Percentiles rank a stretch among this genome's conserved stretches.
Conservation (phyloP, 2,329 filamentous ascomycete genomes). For the Sclerotinia nivalis region DNA sequence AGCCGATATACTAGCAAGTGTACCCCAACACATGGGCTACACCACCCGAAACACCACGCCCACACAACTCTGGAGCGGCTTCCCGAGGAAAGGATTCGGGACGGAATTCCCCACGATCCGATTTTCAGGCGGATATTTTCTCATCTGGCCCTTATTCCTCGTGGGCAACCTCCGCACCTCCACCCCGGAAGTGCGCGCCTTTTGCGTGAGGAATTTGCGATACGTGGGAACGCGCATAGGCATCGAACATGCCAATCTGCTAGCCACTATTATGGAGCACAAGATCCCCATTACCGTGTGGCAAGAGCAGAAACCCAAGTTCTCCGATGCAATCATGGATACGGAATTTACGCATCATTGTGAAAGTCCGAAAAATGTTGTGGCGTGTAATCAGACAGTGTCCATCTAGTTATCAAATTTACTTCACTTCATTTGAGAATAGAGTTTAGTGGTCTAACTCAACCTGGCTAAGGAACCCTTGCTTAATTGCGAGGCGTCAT, state of each 20-base stretch:
- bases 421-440: neutral
- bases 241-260: slow-evolving; percentile 33
- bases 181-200: slow-evolving; percentile 26
- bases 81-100: neutral
- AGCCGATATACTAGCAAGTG: slow-evolving; percentile 35
- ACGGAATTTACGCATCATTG: neutral
- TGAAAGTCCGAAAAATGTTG: neutral
- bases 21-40: slow-evolving; percentile 33
- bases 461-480: neutral
- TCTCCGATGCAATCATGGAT: neutral
- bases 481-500: too few relatives aligned
- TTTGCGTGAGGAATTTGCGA: slow-evolving; percentile 32
- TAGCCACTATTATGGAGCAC: slow-evolving; percentile 29
- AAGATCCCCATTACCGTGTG: slow-evolving; percentile 25
- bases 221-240: slow-evolving; percentile 33
- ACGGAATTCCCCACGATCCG: slow-evolving; percentile 20
- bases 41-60: neutral
- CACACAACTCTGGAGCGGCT: neutral
- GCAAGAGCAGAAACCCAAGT: neutral
- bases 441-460: neutral
- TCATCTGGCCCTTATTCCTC: slow-evolving; percentile 39
- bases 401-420: neutral
- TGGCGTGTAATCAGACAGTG: neutral
- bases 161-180: slow-evolving; percentile 31
- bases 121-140: slow-evolving; percentile 32